These are phyloP conservation scores for Yarrowia sp. DNA, from an alignment of 805 yeast species.

Conservation along the genomic window DNA sequence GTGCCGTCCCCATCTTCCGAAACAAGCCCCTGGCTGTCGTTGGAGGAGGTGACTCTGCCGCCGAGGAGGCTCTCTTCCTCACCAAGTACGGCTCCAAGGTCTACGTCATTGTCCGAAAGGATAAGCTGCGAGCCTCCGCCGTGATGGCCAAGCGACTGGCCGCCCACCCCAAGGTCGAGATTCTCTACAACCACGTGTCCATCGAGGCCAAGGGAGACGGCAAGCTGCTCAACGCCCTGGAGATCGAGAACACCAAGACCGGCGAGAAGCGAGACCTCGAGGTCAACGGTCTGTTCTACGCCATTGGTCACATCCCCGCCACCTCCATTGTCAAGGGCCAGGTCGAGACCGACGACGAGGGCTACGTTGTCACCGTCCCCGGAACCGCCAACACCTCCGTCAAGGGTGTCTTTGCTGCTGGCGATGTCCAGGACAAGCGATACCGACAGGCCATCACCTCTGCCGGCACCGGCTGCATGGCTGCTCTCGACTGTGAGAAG, in stretches of 20 bases:
- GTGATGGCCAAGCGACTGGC: conserved; percentile 95
- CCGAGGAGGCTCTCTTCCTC: conserved; percentile 96
- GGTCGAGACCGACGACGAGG: conserved; percentile 82
- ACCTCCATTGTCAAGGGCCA: conserved; percentile 80
- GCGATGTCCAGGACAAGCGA: conserved; percentile 96
- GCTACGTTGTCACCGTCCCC: conserved; percentile 88
- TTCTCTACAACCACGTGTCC: conserved; percentile 84
- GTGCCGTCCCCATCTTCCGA: conserved; percentile 99
- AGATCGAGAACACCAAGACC: conserved; percentile 74
- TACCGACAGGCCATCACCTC: conserved; percentile 99
- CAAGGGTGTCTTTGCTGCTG: conserved; percentile 95
- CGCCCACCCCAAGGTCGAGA: conserved; percentile 86
- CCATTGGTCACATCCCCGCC: conserved; percentile 97
- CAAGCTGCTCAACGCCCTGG: conserved; percentile 70
- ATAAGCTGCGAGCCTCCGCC: conserved; percentile 89
- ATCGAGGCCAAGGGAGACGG: conserved; percentile 94
- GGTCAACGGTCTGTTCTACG: conserved; percentile 94
- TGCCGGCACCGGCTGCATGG: conserved; percentile 99
- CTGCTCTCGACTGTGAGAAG: conserved; percentile 94
- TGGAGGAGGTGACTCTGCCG: conserved; percentile 99
- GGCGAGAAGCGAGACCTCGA: conserved; percentile 70
- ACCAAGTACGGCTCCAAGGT: conserved; percentile 99
- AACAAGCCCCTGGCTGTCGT: conserved; percentile 96
- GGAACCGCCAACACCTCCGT: conserved; percentile 88
- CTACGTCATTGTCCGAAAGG: conserved; percentile 90